Percentiles rank a stretch among this genome's conserved stretches.
These are phyloP conservation scores for Stemphylium lycopersici DNA, from an alignment of 2,329 filamentous ascomycete species.

Conservation along the genomic window DNA sequence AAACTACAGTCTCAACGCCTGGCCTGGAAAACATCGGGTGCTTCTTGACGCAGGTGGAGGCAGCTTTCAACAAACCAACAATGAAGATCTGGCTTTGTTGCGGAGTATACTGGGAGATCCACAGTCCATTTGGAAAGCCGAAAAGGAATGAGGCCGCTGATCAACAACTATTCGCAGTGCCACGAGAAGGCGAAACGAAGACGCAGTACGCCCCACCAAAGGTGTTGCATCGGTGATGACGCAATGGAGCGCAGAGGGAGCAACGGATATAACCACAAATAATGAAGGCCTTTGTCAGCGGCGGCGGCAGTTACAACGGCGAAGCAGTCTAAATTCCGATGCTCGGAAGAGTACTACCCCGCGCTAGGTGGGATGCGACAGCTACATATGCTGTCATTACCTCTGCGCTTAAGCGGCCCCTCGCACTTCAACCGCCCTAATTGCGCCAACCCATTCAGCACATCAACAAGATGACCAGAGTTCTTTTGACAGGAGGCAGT, in stretches of 20 bases:
- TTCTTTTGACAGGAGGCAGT: constrained; percentile 59
- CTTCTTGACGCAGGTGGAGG: not conserved
- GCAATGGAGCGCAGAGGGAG: constrained; percentile 3
- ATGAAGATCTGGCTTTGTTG: constrained; percentile 32
- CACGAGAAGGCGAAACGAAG: constrained; percentile 11
- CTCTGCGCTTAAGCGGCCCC: not conserved
- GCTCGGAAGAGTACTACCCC: constrained; percentile 19
- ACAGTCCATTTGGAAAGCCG: constrained; percentile 20
- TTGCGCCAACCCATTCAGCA: not conserved
- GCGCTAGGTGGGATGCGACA: constrained; percentile 15
- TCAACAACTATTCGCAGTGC: constrained; percentile 22
- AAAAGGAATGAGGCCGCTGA: constrained; percentile 15
- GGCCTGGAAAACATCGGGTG: not conserved
- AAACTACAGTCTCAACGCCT: not conserved
- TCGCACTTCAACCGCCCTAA: not conserved
- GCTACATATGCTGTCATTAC: constrained; percentile 18
- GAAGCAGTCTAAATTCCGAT: constrained; percentile 16
- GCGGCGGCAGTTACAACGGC: constrained; percentile 8
- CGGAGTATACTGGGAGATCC: constrained; percentile 25
- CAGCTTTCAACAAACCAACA: not conserved
- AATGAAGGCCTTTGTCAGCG: constrained; percentile 15
- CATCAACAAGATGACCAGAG: constrained; percentile 43
- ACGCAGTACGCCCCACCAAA: constrained; percentile 13
- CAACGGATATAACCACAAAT: constrained; percentile 19
- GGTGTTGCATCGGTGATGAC: constrained; percentile 20